phyloP scores from a whole-genome alignment of 2,329 filamentous ascomycete species.

The Fusarium papillatum region DNA sequence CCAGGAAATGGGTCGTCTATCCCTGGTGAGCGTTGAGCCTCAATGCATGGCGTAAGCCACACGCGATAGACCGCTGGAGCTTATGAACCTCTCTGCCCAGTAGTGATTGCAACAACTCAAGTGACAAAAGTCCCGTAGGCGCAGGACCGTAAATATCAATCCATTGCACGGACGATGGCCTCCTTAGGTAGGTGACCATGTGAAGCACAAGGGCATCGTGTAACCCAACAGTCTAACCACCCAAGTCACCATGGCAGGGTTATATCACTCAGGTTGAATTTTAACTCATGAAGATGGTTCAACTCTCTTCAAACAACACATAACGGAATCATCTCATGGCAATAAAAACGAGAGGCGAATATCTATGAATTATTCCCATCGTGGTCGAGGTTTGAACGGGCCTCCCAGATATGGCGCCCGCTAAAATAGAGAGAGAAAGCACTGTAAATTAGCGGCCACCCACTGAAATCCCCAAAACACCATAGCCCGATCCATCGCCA shows the following conservation, averaged over 20 bases:
- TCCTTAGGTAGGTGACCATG: not conserved
- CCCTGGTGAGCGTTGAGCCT: not conserved
- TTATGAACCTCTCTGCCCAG: not conserved
- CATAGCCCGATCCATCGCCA: not conserved
- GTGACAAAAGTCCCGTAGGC: not conserved
- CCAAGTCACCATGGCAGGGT: not conserved
- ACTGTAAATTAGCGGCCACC: not conserved
- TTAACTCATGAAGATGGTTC: not conserved
- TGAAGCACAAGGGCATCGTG: not conserved
- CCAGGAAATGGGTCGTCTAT: not conserved
- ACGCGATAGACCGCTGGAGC: not conserved
- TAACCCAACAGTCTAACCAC: not conserved
- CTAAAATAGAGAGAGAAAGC: not conserved
- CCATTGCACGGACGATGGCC: not conserved
- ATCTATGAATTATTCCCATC: not conserved
- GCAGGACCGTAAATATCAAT: not conserved
- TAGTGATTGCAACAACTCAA: not conserved
- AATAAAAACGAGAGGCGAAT: not conserved
- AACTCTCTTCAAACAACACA: too few species aligned
- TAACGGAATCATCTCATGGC: not conserved
- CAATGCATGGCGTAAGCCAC: constrained; percentile 5
- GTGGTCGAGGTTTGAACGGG: not conserved
- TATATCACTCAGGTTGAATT: too few species aligned
- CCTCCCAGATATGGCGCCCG: not conserved
- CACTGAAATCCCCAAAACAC: constrained; percentile 22